Evolutionary conservation across 306 rosid genomes (phyloP), one percentile per base, ranked within the genome.

Genomic region (Biancaea sappan): DNA sequence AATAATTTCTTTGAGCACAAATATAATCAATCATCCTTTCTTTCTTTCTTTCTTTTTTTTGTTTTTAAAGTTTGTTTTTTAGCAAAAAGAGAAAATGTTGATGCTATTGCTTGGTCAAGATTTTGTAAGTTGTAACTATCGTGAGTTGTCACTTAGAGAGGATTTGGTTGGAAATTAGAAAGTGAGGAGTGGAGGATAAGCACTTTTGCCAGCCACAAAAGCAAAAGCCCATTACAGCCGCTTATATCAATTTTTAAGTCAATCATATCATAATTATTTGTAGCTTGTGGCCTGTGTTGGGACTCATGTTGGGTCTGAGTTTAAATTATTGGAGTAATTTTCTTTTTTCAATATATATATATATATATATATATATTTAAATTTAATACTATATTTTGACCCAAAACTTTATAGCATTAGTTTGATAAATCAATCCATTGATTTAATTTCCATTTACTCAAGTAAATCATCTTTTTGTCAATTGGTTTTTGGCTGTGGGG

Each of bases 101-200:
- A 73, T 57, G 71, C 59, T 29, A 25, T 54, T 19, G 53, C n/a
- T 34, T 50, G 54, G 71, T 52, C 8, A 37, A 32, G 56, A 32
- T 54, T 64, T 19, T 24, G 60, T 22, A 19, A 18, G 43, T n/a
- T n/a, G n/a, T 16, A 8, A 15, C 37, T 12, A 8, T 61, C 67
- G n/a, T n/a, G n/a, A 80, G 16, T 21, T 29, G 19, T 64, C 71
- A 57, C 61, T 15, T 60, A 68, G 6, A 62, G 54, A 59, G 38
- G 47, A 38, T 76, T 72, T 77, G 82, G 79, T 72, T 81, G 79
- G 65, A 1, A 58, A 18, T 22, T 7, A 5, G 34, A 62, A 59
- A 12, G 63, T 32, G 48, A 50, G 61, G 69, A 9, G 46, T 26
- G 25, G 64, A 56, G 48, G 72, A 24, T 19, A 37, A 38, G 32